Evolutionary conservation across 2,329 filamentous ascomycete species (phyloP), one percentile per base, ranked within the genome.

Genomic region (Sporothrix mexicana): DNA sequence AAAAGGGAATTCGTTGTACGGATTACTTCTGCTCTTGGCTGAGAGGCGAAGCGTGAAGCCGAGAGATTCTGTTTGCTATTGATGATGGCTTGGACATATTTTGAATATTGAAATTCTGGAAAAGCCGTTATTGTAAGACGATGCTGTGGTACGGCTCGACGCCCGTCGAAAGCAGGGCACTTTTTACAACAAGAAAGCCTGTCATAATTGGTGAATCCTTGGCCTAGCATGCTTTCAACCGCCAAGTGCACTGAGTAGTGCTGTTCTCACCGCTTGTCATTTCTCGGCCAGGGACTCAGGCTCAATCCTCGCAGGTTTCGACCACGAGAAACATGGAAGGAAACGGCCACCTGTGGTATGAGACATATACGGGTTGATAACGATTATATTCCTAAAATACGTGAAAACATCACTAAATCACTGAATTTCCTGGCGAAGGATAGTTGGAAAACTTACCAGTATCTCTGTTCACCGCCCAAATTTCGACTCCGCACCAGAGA

Each of bases 401-500:
- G 7, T 4, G 30, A 36, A 36, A 36, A 36, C 7, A 36, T 36
- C 30, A 36, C 30, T 4, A 7, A 36, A 36, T 36, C 30, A 36
- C 30, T 4, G 30, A 36, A 36, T 36, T 36, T 7, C 30, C 30
- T 36, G 30, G 30, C 30, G 30, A 36, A 36, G 30, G 30, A 36
- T 36, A 4, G 7, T 36, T 36, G 30, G 30, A 36, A 36, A 7
- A 36, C 20, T 10, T 20, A 23, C 23, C 7, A n/a, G 8, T 12
- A 41, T 64, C 41, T 47, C 20, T 25, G 53, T 12, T 64, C 41
- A 64, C 61, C 61, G 41, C 61, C 61, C 61, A 41, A 47, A 36
- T 36, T 36, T 7, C 61, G 41, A 8, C 61, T 64, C 61, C 61
- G 61, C n/a, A 47, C 61, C 61, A 64, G 61, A 64, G 61, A 64